phyloP scores from a whole-genome alignment of 2,329 filamentous ascomycete genomes.

The Mollisia scopiformis region DNA sequence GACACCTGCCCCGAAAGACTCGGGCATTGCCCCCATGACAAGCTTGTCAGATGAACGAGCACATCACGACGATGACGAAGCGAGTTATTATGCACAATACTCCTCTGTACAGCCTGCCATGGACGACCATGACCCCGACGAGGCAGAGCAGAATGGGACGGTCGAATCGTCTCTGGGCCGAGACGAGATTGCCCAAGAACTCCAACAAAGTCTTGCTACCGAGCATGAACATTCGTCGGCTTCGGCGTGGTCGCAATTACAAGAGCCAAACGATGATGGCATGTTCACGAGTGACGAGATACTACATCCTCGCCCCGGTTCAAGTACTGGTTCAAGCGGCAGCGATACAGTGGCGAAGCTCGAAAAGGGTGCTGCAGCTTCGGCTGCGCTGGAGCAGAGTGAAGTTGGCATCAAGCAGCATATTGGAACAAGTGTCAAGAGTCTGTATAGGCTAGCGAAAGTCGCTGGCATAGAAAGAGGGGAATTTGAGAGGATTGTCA shows the following conservation, averaged over 20 bases:
- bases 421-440: conserved; percentile 76
- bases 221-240: conserved; percentile 18
- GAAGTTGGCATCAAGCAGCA: conserved; percentile 80
- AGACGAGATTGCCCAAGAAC: conserved; percentile 39
- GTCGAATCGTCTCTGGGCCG: conserved; percentile 50
- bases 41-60: background rate
- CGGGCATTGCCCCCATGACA: conserved; percentile 55
- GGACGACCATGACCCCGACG: conserved; percentile 81
- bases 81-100: conserved; percentile 78
- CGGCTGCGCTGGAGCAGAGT: conserved; percentile 62
- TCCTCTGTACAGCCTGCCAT: conserved; percentile 78
- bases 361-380: conserved; percentile 50
- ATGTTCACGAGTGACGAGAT: conserved; percentile 24
- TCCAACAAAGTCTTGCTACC: conserved; percentile 28
- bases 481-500: conserved; percentile 75
- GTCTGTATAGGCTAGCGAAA: conserved; percentile 71
- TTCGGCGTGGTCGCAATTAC: conserved; percentile 5
- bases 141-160: conserved; percentile 49
- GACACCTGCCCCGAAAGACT: conserved; percentile 64
- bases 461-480: conserved; percentile 72
- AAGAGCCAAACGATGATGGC: background rate
- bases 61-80: conserved; percentile 61
- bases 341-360: conserved; percentile 59
- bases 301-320: conserved; percentile 61
- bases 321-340: conserved; percentile 59